A percentile compares a stretch with the other conserved stretches of the same genome.
phyloP scores from a whole-genome alignment of 2,329 filamentous ascomycete genomes.

The Cordyceps cateniannulata region DNA sequence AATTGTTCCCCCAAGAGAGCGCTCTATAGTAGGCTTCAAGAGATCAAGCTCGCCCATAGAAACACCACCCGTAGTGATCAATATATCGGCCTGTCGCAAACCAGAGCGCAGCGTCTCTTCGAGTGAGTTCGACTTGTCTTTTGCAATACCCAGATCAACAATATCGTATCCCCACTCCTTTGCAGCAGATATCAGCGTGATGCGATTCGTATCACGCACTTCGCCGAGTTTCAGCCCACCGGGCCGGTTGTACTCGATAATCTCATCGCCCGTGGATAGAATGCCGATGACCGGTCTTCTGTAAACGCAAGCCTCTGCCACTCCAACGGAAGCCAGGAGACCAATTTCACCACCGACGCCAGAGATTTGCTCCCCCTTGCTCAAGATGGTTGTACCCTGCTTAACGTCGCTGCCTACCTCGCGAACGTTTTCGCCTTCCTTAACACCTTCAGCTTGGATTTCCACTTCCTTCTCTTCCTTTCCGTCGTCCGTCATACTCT shows the following conservation, averaged over 20 bases:
- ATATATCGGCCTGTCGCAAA: slow-evolving; percentile 67
- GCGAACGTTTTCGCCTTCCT: slow-evolving; percentile 77
- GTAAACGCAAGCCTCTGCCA: slow-evolving; percentile 63
- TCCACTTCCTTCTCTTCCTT: slow-evolving; percentile 83
- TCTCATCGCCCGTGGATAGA: slow-evolving; percentile 90
- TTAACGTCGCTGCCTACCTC: slow-evolving; percentile 85
- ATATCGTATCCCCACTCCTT: slow-evolving; percentile 68
- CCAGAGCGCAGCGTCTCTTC: slow-evolving; percentile 72
- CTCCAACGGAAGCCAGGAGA: slow-evolving; percentile 78
- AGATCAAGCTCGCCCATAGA: slow-evolving; percentile 98
- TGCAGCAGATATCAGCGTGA: slow-evolving; percentile 75
- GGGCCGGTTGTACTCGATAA: slow-evolving; percentile 65
- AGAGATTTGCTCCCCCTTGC: slow-evolving; percentile 74
- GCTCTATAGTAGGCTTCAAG: slow-evolving; percentile 92
- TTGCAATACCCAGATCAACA: slow-evolving; percentile 80
- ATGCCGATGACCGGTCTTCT: slow-evolving; percentile 75
- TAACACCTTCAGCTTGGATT: slow-evolving; percentile 71
- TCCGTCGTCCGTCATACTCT: slow-evolving; percentile 68
- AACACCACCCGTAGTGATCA: slow-evolving; percentile 90
- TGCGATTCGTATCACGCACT: slow-evolving; percentile 88
- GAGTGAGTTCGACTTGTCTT: slow-evolving; percentile 64
- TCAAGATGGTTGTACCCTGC: slow-evolving; percentile 62
- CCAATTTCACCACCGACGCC: slow-evolving; percentile 87
- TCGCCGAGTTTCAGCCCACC: slow-evolving; percentile 66
- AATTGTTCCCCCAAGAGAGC: slow-evolving; percentile 80